These are phyloP conservation scores for Vanderwaltozyma verrucispora DNA, from an alignment of 805 yeast genomes.

Conservation along the genomic window DNA sequence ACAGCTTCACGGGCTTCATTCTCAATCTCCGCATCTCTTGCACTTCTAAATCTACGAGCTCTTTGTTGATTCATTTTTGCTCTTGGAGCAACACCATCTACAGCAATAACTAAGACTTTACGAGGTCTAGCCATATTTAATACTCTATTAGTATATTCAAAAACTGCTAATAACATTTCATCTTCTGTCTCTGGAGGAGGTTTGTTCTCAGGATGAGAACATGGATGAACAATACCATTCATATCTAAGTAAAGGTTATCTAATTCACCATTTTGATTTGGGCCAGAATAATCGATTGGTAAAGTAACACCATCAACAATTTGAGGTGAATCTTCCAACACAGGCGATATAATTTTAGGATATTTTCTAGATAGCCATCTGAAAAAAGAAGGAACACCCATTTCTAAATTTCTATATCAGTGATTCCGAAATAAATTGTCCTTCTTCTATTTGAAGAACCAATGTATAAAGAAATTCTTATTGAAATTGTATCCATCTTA, in stretches of 20 bases:
- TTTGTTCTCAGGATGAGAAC: conserved; percentile 94
- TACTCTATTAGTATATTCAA: conserved; percentile 86
- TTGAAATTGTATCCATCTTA: no score
- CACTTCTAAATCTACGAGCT: conserved; percentile 85
- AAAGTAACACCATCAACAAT: conserved; percentile 49
- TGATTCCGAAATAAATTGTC: no score
- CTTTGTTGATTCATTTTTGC: conserved; percentile 98
- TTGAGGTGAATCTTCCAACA: conserved; percentile 58
- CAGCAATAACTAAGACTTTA: conserved; percentile 86
- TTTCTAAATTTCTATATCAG: conserved; percentile 13
- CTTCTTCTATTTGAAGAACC: no score
- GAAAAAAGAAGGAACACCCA: conserved; percentile 98
- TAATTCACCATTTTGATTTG: conserved; percentile 92
- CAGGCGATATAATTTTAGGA: conserved; percentile 90
- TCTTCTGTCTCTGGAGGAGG: conserved; percentile 96
- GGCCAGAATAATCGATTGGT: conserved; percentile 57
- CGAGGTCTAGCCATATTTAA: conserved; percentile 91
- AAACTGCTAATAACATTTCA: conserved; percentile 91
- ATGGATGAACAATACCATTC: conserved; percentile 99
- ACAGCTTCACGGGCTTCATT: conserved; percentile 54
- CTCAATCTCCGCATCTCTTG: conserved; percentile 77
- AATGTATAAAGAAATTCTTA: no score
- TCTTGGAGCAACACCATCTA: conserved; percentile 98
- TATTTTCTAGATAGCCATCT: conserved; percentile 91
- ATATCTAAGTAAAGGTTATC: conserved; percentile 91